These are phyloP conservation scores for Quercus aquifolioides DNA, from an alignment of 306 rosid genomes.

Conservation along the genomic window DNA sequence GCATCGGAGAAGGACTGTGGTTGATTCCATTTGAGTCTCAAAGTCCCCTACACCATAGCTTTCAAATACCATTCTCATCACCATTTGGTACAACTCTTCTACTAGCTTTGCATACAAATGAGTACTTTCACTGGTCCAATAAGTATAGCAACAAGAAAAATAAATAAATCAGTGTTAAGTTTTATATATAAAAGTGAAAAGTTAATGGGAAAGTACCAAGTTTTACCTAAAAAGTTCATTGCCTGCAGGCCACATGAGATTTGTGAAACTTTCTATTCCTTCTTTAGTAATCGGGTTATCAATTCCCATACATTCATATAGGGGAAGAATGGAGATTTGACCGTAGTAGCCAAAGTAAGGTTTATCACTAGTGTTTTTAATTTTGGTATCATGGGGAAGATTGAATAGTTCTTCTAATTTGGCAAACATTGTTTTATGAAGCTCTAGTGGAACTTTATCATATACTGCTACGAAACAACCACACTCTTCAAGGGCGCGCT, in stretches of 20 bases:
- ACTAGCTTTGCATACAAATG: slow-evolving; percentile 37
- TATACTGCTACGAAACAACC: slow-evolving; percentile 33
- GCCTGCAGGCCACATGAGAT: slow-evolving; percentile 44
- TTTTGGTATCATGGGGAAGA: slow-evolving; percentile 36
- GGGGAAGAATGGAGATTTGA: slow-evolving; percentile 30
- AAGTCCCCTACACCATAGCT: slow-evolving; percentile 38
- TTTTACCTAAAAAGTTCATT: slow-evolving; percentile 34
- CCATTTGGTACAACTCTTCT: slow-evolving; percentile 35
- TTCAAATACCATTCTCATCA: slow-evolving; percentile 42
- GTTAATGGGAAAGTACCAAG: background rate
- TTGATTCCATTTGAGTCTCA: slow-evolving; percentile 21
- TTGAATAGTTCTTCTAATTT: slow-evolving; percentile 24
- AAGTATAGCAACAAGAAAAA: background rate
- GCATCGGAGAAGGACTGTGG: slow-evolving; percentile 32
- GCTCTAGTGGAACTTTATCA: slow-evolving; percentile 8
- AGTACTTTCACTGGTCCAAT: slow-evolving; percentile 15
- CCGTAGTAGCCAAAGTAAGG: slow-evolving; percentile 43
- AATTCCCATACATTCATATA: slow-evolving; percentile 47
- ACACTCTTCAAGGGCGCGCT: slow-evolving; percentile 34
- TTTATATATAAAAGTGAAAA: background rate
- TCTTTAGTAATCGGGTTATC: slow-evolving; percentile 28
- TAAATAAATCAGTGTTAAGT: background rate
- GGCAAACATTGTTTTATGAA: slow-evolving; percentile 4
- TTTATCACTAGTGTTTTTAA: slow-evolving; percentile 37
- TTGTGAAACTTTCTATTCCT: slow-evolving; percentile 24